A percentile compares a stretch with the other conserved stretches of the same genome.
phyloP scores from a whole-genome alignment of 2,329 filamentous ascomycete species.

The Colletotrichum abscissum region DNA sequence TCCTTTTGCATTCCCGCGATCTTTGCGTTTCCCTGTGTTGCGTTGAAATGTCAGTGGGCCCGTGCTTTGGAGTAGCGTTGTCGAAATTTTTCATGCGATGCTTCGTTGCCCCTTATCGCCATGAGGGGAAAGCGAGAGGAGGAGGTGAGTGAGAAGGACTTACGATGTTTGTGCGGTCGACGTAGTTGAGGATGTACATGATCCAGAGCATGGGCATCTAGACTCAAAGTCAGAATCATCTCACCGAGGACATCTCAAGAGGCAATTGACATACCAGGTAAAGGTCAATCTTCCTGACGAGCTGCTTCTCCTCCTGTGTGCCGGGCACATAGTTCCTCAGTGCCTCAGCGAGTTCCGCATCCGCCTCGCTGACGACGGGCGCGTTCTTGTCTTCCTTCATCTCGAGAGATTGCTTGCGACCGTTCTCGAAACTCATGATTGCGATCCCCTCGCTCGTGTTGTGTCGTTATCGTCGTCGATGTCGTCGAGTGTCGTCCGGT shows the following conservation, averaged over 20 bases:
- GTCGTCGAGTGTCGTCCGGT: neutral
- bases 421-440: conserved; percentile 20
- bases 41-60: neutral
- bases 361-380: conserved; percentile 16
- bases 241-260: neutral
- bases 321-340: conserved; percentile 43
- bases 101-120: neutral
- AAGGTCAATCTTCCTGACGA: conserved; percentile 36
- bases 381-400: conserved; percentile 36
- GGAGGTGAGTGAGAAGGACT: conserved; percentile 6
- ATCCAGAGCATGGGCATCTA: conserved; percentile 24
- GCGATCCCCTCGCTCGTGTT: neutral
- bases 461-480: too few species aligned
- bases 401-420: conserved; percentile 29
- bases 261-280: conserved; percentile 15
- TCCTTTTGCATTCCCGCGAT: conserved; percentile 61
- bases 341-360: conserved; percentile 41
- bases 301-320: conserved; percentile 38
- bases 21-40: conserved; percentile 57
- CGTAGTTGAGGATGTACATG: conserved; percentile 43
- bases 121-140: neutral
- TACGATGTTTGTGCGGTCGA: conserved; percentile 45
- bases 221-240: neutral
- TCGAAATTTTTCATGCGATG: neutral
- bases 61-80: neutral